A percentile compares a stretch with the other conserved stretches of the same genome.
Conservation (phyloP, 225 moss, liverwort and hornwort species). For the Marchantia paleacea region DNA sequence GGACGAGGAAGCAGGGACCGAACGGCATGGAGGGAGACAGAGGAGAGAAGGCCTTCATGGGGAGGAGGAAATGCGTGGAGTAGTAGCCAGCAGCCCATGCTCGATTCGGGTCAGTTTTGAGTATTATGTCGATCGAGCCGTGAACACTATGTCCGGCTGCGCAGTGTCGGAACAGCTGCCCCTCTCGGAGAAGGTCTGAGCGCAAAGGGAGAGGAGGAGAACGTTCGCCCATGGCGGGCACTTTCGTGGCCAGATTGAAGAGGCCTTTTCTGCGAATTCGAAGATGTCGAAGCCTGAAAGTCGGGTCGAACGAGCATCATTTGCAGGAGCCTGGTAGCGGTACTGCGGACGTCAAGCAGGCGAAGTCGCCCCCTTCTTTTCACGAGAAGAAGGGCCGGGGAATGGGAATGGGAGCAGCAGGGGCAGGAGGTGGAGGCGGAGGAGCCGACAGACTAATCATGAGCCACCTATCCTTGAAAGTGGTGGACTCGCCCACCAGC, state of each 20-base stretch:
- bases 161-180: neutral
- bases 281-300: slow-evolving; percentile 19
- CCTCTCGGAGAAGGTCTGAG: neutral
- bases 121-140: neutral
- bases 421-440: neutral
- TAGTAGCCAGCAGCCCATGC: neutral
- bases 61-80: neutral
- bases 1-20: neutral
- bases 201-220: neutral
- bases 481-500: neutral
- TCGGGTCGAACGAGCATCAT: slow-evolving; percentile 23
- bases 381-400: neutral
- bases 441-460: neutral
- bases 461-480: neutral
- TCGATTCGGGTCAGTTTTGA: neutral
- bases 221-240: slow-evolving; percentile 14
- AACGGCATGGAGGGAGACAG: neutral
- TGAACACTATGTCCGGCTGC: neutral
- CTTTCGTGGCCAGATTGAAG: slow-evolving; percentile 19
- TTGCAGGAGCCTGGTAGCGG: neutral
- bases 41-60: neutral
- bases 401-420: neutral
- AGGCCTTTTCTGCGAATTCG: slow-evolving; percentile 18
- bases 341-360: neutral
- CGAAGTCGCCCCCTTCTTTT: neutral